Base-by-base conservation (phyloP, 176 grass and related monocot species). In the Elymus sibiricus region DNA sequence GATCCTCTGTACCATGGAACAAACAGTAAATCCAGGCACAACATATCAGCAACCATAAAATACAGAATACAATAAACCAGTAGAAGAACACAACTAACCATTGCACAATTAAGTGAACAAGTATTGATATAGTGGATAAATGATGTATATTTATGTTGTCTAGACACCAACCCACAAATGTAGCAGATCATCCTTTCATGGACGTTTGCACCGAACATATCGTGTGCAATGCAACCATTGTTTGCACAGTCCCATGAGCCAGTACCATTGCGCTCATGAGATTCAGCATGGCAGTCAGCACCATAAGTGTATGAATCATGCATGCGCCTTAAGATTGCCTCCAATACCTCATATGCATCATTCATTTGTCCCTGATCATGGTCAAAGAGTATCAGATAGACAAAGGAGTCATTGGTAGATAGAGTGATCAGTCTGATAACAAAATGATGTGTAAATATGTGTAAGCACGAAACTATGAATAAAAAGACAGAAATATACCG, bases 41-140 rank as follows among this genome's bases (percentile, higher is more conserved):
- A 65, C 19, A 43, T 25, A 75, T 22, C 39, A 79, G 2, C 55
- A 83, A 74, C 55, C 21, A 58, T 67, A 82, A 13, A 78, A 63
- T 56, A 29, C 22, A 58, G 1, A 22, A 62, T 66, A 80, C 16
- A 83, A 28, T 17, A 38, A 87, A 64, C 29, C 16, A 34, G 51
- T 75, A 88, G 14, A 70, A 12, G 47, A 82, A 80, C 19, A 79
- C 79, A 81, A 63, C 76, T 71, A 82, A 93, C 94, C 94, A 94
- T 94, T 43, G 88, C 76, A 65, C 65, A 89, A 74, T 92, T 90
- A 75, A 99, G 90, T 59, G 88, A 90, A 79, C 77, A 92, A 89
- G 90, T 89, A 92, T 94, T 95, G 71, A 99, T 91, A 83, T 96
- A 88, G 40, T 98, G 92, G 79, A 95, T 94, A 88, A 96, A 96